phyloP scores from a whole-genome alignment of 2,329 filamentous ascomycete species.

The Phyllachora maydis region DNA sequence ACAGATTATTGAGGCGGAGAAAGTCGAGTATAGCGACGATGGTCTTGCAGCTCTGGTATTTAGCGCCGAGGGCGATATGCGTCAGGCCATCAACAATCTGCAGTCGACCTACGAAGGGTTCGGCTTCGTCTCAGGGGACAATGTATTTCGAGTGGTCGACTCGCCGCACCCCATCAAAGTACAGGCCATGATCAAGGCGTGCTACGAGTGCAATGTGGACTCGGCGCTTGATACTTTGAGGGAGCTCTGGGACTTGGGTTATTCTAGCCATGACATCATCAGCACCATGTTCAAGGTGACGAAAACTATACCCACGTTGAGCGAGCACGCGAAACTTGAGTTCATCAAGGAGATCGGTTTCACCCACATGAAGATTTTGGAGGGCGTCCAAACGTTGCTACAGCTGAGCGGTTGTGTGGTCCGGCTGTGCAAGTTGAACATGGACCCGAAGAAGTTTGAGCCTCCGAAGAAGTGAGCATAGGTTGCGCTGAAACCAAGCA shows the following conservation, averaged over 20 bases:
- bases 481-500: no score
- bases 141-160: constrained; percentile 95
- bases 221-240: constrained; percentile 67
- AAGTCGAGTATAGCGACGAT: constrained; percentile 79
- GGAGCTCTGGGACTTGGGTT: constrained; percentile 86
- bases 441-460: constrained; percentile 72
- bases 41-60: constrained; percentile 92
- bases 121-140: constrained; percentile 91
- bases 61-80: constrained; percentile 94
- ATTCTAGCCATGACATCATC: constrained; percentile 98
- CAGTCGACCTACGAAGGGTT: constrained; percentile 88
- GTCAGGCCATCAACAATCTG: constrained; percentile 95
- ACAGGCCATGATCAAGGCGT: constrained; percentile 95
- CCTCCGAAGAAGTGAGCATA: constrained; percentile 13
- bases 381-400: constrained; percentile 85
- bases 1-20: constrained; percentile 85
- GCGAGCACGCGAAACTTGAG: constrained; percentile 87
- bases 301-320: constrained; percentile 80
- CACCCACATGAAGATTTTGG: constrained; percentile 97
- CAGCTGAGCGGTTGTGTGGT: constrained; percentile 87
- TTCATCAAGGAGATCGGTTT: constrained; percentile 99
- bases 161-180: constrained; percentile 95
- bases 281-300: constrained; percentile 98
- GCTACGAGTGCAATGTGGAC: constrained; percentile 81
- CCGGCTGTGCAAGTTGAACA: constrained; percentile 84